phyloP scores from a whole-genome alignment of 2,329 filamentous ascomycete genomes.

The Nigrograna mackinnonii region DNA sequence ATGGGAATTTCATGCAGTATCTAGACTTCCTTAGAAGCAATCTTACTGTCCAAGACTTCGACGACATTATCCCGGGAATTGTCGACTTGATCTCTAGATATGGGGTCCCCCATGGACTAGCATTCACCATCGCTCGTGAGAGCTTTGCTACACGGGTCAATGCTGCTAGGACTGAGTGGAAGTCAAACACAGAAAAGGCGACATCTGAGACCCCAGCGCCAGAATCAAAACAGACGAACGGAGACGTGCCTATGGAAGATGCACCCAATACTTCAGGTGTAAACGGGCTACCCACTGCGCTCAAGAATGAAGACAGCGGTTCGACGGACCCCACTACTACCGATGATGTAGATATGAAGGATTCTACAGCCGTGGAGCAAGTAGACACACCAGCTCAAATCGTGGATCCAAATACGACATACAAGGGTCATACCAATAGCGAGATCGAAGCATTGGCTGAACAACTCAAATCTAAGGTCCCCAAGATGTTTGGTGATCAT shows the following conservation, averaged over 20 bases:
- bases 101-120: constrained; percentile 77
- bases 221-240: constrained; percentile 42
- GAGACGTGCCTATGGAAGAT: constrained; percentile 50
- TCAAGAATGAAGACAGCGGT: constrained; percentile 6
- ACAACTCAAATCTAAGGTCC: constrained; percentile 64
- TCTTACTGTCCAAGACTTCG: constrained; percentile 75
- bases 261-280: constrained; percentile 8
- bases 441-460: constrained; percentile 76
- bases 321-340: neutral
- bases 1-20: constrained; percentile 83
- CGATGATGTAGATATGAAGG: constrained; percentile 47
- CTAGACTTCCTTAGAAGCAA: constrained; percentile 86
- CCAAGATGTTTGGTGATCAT: constrained; percentile 66
- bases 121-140: constrained; percentile 80
- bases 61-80: constrained; percentile 75
- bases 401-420: constrained; percentile 1
- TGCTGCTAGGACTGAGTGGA: constrained; percentile 28
- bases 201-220: constrained; percentile 13
- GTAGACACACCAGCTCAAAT: neutral
- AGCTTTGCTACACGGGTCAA: constrained; percentile 61
- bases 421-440: constrained; percentile 57
- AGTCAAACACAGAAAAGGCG: constrained; percentile 26
- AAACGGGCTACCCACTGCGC: neutral
- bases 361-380: constrained; percentile 16
- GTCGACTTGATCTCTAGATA: constrained; percentile 75